phyloP scores from a whole-genome alignment of 2,329 filamentous ascomycete genomes.

The Dactylellina haptotyla region DNA sequence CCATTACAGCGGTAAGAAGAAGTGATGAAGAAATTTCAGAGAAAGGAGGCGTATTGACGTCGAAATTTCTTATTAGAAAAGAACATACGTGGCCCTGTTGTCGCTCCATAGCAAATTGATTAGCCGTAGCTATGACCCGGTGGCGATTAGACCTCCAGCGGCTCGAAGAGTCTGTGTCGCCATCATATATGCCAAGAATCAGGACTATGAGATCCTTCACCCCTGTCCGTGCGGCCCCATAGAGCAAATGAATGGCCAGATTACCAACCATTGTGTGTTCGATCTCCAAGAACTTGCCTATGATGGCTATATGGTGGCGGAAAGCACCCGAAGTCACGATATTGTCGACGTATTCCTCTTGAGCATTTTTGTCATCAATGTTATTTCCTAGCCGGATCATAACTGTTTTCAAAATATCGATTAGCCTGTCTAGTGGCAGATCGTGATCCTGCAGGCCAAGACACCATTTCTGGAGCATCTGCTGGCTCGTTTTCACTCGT shows the following conservation, averaged over 20 bases:
- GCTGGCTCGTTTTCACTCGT: too few relatives aligned
- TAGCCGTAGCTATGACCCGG: slow-evolving; percentile 4
- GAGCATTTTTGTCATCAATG: not conserved
- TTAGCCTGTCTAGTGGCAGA: too few relatives aligned
- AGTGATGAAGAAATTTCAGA: slow-evolving; percentile 17
- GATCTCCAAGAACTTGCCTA: not conserved
- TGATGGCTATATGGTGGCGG: not conserved
- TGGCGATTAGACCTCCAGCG: not conserved
- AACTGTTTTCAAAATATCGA: slow-evolving; percentile 3
- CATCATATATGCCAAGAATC: not conserved
- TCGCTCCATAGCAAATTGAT: slow-evolving; percentile 10
- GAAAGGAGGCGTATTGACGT: slow-evolving; percentile 10
- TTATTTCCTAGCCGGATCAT: slow-evolving; percentile 20
- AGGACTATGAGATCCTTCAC: not conserved
- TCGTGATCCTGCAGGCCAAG: too few relatives aligned
- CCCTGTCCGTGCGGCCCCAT: slow-evolving; percentile 12
- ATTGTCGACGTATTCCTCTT: not conserved
- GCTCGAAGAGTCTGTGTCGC: not conserved
- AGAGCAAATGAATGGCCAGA: slow-evolving; percentile 13
- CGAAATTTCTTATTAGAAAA: slow-evolving; percentile 7
- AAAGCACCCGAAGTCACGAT: not conserved
- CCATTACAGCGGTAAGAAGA: slow-evolving; percentile 9
- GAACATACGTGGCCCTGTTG: slow-evolving; percentile 16
- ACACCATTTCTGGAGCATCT: too few relatives aligned
- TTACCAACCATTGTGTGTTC: slow-evolving; percentile 7